Conservation (phyloP, 2,329 filamentous ascomycete genomes). For the Botrytis paeoniae region DNA sequence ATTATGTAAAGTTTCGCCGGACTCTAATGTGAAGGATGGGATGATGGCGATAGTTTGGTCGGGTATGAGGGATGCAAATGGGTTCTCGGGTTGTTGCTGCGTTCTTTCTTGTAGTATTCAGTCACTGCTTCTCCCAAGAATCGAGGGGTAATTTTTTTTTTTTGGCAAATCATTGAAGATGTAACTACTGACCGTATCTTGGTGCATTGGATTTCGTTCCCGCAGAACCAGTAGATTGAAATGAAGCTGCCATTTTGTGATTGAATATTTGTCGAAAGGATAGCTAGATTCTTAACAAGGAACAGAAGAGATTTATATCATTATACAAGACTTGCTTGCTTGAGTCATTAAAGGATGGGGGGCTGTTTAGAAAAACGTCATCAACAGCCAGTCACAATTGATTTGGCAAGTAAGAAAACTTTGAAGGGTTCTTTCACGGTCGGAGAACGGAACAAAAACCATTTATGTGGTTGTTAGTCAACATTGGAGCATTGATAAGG, state of each 20-base stretch:
- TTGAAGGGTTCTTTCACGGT: neutral
- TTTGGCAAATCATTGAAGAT: neutral
- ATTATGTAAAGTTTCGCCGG: conserved; percentile 79
- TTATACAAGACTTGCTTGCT: neutral
- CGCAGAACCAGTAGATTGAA: neutral
- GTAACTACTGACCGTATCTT: conserved; percentile 34
- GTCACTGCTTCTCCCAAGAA: conserved; percentile 45
- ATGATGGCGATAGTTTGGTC: conserved; percentile 85
- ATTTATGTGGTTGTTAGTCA: neutral
- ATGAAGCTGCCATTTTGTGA: conserved; percentile 8
- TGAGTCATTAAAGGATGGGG: neutral
- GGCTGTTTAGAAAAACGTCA: conserved; percentile 1
- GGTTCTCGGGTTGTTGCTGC: conserved; percentile 78
- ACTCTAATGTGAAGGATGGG: conserved; percentile 89
- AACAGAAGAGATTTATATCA: neutral
- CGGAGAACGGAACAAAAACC: conserved; percentile 2
- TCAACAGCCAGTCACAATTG: conserved; percentile 8
- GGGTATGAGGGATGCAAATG: conserved; percentile 79
- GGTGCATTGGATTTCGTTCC: neutral
- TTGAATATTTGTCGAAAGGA: neutral
- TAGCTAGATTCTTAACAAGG: neutral
- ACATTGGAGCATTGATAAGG: neutral
- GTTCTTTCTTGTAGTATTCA: conserved; percentile 48
- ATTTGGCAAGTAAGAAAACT: neutral
- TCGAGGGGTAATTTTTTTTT: conserved; percentile 17